Conservation (phyloP, 805 yeast species). For the Naumovozyma baii region DNA sequence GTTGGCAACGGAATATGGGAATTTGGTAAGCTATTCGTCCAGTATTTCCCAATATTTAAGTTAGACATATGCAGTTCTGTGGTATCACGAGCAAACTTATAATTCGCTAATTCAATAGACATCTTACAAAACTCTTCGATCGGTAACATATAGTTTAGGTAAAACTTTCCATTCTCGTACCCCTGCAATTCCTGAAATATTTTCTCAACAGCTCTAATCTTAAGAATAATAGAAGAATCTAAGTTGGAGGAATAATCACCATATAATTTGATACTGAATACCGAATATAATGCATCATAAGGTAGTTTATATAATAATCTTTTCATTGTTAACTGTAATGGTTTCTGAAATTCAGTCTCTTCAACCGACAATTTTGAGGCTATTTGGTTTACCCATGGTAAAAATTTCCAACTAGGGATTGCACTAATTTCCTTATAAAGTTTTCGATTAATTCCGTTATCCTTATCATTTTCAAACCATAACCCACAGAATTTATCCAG, state of each 20-base stretch:
- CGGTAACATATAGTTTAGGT: constrained; percentile 31
- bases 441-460: constrained; percentile 35
- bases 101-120: constrained; percentile 42
- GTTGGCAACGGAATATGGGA: constrained; percentile 62
- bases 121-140: constrained; percentile 44
- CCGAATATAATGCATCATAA: constrained; percentile 55
- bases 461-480: constrained; percentile 60
- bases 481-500: constrained; percentile 71
- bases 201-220: constrained; percentile 43
- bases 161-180: constrained; percentile 19
- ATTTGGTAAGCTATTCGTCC: constrained; percentile 43
- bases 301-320: constrained; percentile 52
- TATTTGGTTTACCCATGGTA: constrained; percentile 78
- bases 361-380: constrained; percentile 56
- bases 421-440: constrained; percentile 32
- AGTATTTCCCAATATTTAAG: constrained; percentile 42
- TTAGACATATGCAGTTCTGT: constrained; percentile 24
- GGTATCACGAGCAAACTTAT: constrained; percentile 23
- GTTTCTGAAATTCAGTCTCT: constrained; percentile 42
- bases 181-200: constrained; percentile 37
- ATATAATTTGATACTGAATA: constrained; percentile 49
- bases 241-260: constrained; percentile 24
- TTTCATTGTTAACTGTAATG: constrained; percentile 40
- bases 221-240: constrained; percentile 35
- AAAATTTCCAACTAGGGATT: constrained; percentile 52